Percentiles rank a stretch among this genome's conserved stretches.
These are phyloP conservation scores for Smittium culicis DNA, from an alignment of 371 early-diverging fungal species.

Conservation along the genomic window DNA sequence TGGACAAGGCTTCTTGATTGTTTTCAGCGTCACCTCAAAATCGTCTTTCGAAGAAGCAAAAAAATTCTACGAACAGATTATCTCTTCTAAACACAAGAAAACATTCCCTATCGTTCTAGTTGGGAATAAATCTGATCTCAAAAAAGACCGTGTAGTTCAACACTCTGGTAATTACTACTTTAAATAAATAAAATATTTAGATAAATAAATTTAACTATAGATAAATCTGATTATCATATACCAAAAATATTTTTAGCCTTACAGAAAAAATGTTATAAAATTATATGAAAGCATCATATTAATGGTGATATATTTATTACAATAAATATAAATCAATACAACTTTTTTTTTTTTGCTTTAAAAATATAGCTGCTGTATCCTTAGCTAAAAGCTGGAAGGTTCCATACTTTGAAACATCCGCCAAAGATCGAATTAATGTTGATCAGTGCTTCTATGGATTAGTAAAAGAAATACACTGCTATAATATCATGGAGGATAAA, in stretches of 20 bases:
- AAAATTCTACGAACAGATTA: constrained; percentile 58
- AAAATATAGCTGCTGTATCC: constrained; percentile 49
- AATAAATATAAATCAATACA: not conserved
- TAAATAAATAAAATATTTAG: too few species aligned
- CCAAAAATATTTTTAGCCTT: not conserved
- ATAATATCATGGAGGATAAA: constrained; percentile 7
- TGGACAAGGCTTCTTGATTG: constrained; percentile 75
- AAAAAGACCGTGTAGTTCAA: constrained; percentile 56
- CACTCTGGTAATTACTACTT: constrained; percentile 29
- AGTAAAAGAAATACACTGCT: constrained; percentile 57
- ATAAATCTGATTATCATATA: too few species aligned
- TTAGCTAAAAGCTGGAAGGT: constrained; percentile 62
- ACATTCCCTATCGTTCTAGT: constrained; percentile 76
- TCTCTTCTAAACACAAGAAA: constrained; percentile 67
- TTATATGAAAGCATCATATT: not conserved
- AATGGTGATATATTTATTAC: not conserved
- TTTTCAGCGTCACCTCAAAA: constrained; percentile 61
- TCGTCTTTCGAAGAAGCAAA: constrained; percentile 66
- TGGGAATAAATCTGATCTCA: constrained; percentile 91
- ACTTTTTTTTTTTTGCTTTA: not conserved
- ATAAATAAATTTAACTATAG: too few species aligned
- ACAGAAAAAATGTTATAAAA: not conserved
- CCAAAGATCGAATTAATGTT: constrained; percentile 74
- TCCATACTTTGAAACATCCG: constrained; percentile 81
- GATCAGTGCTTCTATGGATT: constrained; percentile 78